These are phyloP conservation scores for Paecilomyces sp. DNA, from an alignment of 2,329 filamentous ascomycete genomes.

Conservation along the genomic window DNA sequence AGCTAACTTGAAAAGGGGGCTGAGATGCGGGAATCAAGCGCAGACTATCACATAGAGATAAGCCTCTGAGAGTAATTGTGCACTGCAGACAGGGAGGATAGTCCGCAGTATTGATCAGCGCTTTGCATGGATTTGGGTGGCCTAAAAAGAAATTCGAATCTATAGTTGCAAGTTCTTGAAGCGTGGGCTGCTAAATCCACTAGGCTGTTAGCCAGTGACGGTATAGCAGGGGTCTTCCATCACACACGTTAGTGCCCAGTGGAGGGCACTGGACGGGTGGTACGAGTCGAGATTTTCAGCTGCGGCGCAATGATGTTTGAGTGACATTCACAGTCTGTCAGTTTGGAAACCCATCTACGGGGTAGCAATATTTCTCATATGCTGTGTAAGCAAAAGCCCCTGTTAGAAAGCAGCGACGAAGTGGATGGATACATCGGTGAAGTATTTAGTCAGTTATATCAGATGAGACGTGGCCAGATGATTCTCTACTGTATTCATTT, in stretches of 20 bases:
- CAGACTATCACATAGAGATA: slow-evolving; percentile 3
- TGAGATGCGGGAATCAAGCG: slow-evolving; percentile 12
- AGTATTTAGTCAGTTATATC: too few species aligned
- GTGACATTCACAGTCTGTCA: slow-evolving; percentile 5
- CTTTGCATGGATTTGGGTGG: too few species aligned
- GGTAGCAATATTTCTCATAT: not conserved
- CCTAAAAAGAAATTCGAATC: slow-evolving; percentile 4
- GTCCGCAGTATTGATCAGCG: too few species aligned
- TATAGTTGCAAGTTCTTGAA: slow-evolving; percentile 11
- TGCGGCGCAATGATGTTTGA: slow-evolving; percentile 6
- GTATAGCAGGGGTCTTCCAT: too few species aligned
- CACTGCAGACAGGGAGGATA: too few species aligned
- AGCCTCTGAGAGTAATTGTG: too few species aligned
- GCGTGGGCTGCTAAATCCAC: slow-evolving; percentile 10
- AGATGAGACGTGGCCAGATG: not conserved
- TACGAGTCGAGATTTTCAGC: not conserved
- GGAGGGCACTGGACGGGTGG: too few species aligned
- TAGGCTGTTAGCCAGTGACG: slow-evolving; percentile 1
- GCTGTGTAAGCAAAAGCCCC: not conserved
- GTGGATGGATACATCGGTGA: too few species aligned
- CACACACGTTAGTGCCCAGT: too few species aligned
- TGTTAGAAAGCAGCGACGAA: not conserved
- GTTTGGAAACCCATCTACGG: not conserved
- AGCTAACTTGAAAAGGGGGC: slow-evolving; percentile 10
- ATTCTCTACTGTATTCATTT: not conserved